A percentile compares a stretch with the other conserved stretches of the same genome.
These are phyloP conservation scores for Lindgomyces ingoldianus DNA, from an alignment of 495 filamentous ascomycete genomes.

Conservation along the genomic window DNA sequence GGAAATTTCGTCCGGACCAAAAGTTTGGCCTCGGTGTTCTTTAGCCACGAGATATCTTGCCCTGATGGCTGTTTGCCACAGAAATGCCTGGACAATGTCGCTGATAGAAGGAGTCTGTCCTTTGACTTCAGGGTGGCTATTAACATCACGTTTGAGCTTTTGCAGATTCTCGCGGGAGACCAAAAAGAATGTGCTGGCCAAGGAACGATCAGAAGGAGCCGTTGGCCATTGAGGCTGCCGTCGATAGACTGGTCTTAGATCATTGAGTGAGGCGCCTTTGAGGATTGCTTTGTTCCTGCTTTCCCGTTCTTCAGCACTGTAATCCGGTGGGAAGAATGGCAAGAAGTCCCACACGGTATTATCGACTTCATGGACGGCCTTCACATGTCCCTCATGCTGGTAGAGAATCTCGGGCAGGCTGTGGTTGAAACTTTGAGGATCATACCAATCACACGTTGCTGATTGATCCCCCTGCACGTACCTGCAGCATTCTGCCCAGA, in stretches of 20 bases:
- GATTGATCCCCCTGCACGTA: constrained; percentile 42
- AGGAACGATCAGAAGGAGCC: background rate
- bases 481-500: constrained; percentile 45
- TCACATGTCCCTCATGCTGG: background rate
- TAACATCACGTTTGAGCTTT: background rate
- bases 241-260: constrained; percentile 2
- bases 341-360: background rate
- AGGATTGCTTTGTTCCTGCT: background rate
- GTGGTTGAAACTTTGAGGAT: constrained; percentile 45
- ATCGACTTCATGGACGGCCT: background rate
- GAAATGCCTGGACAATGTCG: constrained; percentile 27
- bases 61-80: constrained; percentile 44
- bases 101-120: background rate
- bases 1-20: constrained; percentile 36
- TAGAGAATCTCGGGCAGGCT: constrained; percentile 41
- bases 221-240: background rate
- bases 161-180: background rate
- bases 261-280: background rate
- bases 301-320: background rate
- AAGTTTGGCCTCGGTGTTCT: background rate
- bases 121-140: background rate
- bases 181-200: background rate
- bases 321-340: background rate
- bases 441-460: constrained; percentile 39
- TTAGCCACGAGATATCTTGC: constrained; percentile 35